Evolutionary conservation across 257 asterid genomes (phyloP).

Genomic region (Henckelia pumila): DNA sequence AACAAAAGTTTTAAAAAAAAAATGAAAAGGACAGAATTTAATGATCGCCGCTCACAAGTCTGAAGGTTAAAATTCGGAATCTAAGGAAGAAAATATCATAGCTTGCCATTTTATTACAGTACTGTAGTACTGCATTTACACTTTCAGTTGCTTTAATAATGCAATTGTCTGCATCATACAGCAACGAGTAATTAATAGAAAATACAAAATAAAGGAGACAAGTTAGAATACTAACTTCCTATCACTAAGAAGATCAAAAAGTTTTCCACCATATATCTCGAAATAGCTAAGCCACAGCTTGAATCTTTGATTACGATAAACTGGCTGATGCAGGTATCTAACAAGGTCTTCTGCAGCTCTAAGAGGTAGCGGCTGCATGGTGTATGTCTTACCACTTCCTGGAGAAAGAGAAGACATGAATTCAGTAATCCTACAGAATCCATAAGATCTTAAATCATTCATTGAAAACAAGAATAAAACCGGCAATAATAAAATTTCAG

Average conservation of each 20-base stretch:
- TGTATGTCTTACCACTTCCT: constrained; percentile 98
- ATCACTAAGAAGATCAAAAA: constrained; percentile 93
- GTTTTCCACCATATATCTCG: constrained; percentile 98
- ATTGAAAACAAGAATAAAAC: constrained; percentile 14
- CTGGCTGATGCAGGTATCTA: constrained; percentile 84
- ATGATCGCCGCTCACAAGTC: constrained; percentile 4
- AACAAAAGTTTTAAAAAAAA: not conserved
- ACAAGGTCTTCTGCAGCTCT: constrained; percentile 94
- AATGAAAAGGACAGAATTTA: not conserved
- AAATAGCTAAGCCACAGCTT: constrained; percentile 99
- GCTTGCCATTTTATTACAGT: not conserved
- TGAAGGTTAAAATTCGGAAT: constrained; percentile 3
- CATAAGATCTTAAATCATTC: constrained; percentile 13
- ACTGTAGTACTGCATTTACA: not conserved
- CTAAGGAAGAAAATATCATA: constrained; percentile 14
- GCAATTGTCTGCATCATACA: not conserved
- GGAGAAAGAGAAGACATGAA: constrained; percentile 23
- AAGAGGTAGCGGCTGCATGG: constrained; percentile 97
- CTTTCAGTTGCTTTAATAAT: constrained; percentile 8
- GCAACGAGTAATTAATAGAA: constrained; percentile 14
- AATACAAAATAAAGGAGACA: constrained; percentile 26
- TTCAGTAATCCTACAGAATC: constrained; percentile 20
- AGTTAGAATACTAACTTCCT: constrained; percentile 68
- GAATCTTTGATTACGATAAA: constrained; percentile 89
- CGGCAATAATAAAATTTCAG: constrained; percentile 10